Evolutionary conservation across 768 basidiomycete genomes (phyloP), one percentile per base, ranked within the genome.

Genomic region (Podaxis sp.): DNA sequence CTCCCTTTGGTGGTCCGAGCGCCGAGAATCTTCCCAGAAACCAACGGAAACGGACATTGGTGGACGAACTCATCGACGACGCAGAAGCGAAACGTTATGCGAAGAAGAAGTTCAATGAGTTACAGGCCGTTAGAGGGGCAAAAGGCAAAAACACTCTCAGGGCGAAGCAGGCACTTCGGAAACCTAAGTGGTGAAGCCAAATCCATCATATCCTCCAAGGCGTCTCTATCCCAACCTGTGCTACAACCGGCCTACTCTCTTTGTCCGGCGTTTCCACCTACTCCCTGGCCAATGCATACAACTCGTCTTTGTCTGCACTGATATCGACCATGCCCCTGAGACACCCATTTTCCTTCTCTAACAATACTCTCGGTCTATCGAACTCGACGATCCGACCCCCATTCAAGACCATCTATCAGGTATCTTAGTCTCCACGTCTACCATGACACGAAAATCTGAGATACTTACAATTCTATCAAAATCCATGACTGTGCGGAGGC

Each of bases 11-110:
- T 5, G 84, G 81, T 22, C 78, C 85, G 2, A 86, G 84, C 63
- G 74, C 79, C 11, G 90, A 92, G 64, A 94, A 93, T 70, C 84
- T 94, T 59, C 79, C 86, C 29, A 80, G 85, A 36, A 80, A 86
- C 4, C 78, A 84, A 64, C 79, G 93, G 63, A 94, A 95, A 75
- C 82, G 93, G 64, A 92, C 89, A 4, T 75, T 95, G 51, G 90
- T 97, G 24, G 93, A 95, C 64, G 94, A 96, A 69, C 80, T 96
- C 38, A 85, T 96, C 55, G 91, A 91, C 68, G 94, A 96, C 75
- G 88, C 91, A 2, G 91, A 94, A 74, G 85, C 91, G 27, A 86
- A 85, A 72, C 82, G 88, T 64, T 95, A 95, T 71, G 90, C 94
- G n/a, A 95, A 95, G 78, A 87, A 84, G 78, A 96, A 96, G 77